Conservation (phyloP, 495 filamentous ascomycete genomes). For the Trichoderma parareesei region DNA sequence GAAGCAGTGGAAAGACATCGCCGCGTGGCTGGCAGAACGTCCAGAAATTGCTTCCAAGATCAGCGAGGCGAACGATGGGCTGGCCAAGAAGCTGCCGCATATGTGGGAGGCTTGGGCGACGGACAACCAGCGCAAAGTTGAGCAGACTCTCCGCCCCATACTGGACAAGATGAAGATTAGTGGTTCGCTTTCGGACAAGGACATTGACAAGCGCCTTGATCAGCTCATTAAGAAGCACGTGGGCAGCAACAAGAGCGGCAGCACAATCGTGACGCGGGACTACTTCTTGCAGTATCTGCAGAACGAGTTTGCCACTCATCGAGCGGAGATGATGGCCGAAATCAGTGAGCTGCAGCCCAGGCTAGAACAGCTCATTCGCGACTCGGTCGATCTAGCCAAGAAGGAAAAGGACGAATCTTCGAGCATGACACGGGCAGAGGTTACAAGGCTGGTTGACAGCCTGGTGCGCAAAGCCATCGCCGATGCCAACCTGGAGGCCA, state of each 20-base stretch:
- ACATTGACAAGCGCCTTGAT: background rate
- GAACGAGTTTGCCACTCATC: slow-evolving; percentile 15
- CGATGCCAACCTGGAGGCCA: slow-evolving; percentile 28
- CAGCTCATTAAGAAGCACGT: slow-evolving; percentile 11
- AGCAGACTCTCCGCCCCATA: slow-evolving; percentile 16
- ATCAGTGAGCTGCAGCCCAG: slow-evolving; percentile 16
- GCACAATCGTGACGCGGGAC: slow-evolving; percentile 16
- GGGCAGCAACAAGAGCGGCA: background rate
- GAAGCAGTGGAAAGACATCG: slow-evolving; percentile 30
- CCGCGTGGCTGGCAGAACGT: background rate
- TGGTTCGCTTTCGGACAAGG: slow-evolving; percentile 1
- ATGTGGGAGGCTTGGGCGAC: slow-evolving; percentile 9
- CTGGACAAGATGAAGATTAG: slow-evolving; percentile 2
- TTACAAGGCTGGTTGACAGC: slow-evolving; percentile 25
- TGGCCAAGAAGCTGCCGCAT: slow-evolving; percentile 4
- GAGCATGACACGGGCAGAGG: slow-evolving; percentile 25
- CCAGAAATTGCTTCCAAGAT: slow-evolving; percentile 4
- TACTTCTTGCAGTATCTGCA: slow-evolving; percentile 22
- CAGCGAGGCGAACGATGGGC: background rate
- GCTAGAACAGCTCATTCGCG: slow-evolving; percentile 15
- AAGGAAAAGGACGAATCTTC: background rate
- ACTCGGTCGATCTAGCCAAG: slow-evolving; percentile 13
- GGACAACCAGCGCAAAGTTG: slow-evolving; percentile 27
- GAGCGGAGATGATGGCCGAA: slow-evolving; percentile 18
- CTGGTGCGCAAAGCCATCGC: slow-evolving; percentile 25